Conservation (phyloP, 2,329 filamentous ascomycete species). For the Trichoderma atroviride region DNA sequence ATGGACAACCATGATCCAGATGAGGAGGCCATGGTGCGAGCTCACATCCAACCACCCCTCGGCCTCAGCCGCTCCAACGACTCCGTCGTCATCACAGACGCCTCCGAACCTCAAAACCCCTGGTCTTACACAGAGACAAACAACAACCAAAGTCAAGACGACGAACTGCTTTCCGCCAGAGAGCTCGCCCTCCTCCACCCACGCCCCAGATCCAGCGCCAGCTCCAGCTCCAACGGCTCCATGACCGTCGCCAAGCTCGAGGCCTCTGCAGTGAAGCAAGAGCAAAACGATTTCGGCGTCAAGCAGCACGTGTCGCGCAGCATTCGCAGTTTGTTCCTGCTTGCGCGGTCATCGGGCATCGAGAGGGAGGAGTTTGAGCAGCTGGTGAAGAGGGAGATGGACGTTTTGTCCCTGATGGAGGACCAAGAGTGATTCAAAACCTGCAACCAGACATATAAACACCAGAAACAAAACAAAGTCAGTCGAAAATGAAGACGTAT, state of each 20-base stretch:
- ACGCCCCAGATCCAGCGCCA: slow-evolving; percentile 61
- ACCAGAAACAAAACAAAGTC: neutral
- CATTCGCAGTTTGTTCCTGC: slow-evolving; percentile 73
- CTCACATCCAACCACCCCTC: slow-evolving; percentile 42
- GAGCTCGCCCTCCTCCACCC: slow-evolving; percentile 53
- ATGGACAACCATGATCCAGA: slow-evolving; percentile 83
- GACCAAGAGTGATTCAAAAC: slow-evolving; percentile 43
- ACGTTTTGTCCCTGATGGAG: slow-evolving; percentile 70
- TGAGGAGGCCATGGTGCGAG: slow-evolving; percentile 52
- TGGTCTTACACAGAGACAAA: slow-evolving; percentile 50
- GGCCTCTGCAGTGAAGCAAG: slow-evolving; percentile 56
- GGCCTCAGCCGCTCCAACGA: slow-evolving; percentile 30
- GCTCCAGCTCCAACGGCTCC: slow-evolving; percentile 59
- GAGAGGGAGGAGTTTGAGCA: slow-evolving; percentile 74
- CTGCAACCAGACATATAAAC: neutral
- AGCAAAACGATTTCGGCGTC: slow-evolving; percentile 70
- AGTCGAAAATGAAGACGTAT: neutral
- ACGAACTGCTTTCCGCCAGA: slow-evolving; percentile 29
- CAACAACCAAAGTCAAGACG: slow-evolving; percentile 30
- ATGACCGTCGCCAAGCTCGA: slow-evolving; percentile 65
- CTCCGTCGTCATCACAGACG: slow-evolving; percentile 32
- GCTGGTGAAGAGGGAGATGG: slow-evolving; percentile 71
- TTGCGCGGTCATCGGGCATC: slow-evolving; percentile 72
- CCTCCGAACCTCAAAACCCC: slow-evolving; percentile 38
- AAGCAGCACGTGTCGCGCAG: slow-evolving; percentile 79